Conservation (phyloP, 208 protist species). For the Crithidia expoeki region DNA sequence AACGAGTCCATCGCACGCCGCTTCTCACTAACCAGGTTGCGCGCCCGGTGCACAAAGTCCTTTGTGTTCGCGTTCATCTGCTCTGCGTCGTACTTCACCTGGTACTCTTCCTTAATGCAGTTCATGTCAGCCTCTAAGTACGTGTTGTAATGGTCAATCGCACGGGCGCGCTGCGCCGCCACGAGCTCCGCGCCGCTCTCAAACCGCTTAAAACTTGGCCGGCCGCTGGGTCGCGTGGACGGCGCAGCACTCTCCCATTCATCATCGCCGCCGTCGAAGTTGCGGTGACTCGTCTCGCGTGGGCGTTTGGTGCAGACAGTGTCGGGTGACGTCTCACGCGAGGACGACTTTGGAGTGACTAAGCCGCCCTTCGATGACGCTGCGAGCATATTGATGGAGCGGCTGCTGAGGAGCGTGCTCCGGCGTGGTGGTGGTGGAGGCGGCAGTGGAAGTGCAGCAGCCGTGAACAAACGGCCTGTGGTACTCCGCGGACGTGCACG, state of each 20-base stretch:
- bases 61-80: slow-evolving; percentile 30
- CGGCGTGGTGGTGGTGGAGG: slow-evolving; percentile 1
- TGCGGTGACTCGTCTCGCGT: slow-evolving; percentile 3
- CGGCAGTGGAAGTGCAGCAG: slow-evolving; percentile 12
- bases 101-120: slow-evolving; percentile 64
- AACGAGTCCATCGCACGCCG: slow-evolving; percentile 46
- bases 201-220: slow-evolving; percentile 24
- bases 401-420: slow-evolving; percentile 30
- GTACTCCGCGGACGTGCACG: slow-evolving; percentile 1
- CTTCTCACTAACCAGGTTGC: slow-evolving; percentile 35
- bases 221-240: slow-evolving; percentile 12
- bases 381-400: slow-evolving; percentile 27
- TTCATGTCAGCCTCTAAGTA: slow-evolving; percentile 62
- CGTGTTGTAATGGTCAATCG: slow-evolving; percentile 44
- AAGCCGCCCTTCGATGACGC: background rate
- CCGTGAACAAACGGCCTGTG: slow-evolving; percentile 15
- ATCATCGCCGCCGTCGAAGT: slow-evolving; percentile 9
- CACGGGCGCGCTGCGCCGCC: slow-evolving; percentile 31
- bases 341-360: slow-evolving; percentile 17
- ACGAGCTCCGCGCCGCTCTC: slow-evolving; percentile 31
- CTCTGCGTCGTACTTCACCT: slow-evolving; percentile 66
- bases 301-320: slow-evolving; percentile 29
- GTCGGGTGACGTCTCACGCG: slow-evolving; percentile 29
- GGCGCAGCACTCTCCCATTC: background rate
- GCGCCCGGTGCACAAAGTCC: slow-evolving; percentile 46